Percentiles rank a stretch among this genome's conserved stretches.
phyloP scores from a whole-genome alignment of 2,329 filamentous ascomycete genomes.

The Aspergillus phoenicis region DNA sequence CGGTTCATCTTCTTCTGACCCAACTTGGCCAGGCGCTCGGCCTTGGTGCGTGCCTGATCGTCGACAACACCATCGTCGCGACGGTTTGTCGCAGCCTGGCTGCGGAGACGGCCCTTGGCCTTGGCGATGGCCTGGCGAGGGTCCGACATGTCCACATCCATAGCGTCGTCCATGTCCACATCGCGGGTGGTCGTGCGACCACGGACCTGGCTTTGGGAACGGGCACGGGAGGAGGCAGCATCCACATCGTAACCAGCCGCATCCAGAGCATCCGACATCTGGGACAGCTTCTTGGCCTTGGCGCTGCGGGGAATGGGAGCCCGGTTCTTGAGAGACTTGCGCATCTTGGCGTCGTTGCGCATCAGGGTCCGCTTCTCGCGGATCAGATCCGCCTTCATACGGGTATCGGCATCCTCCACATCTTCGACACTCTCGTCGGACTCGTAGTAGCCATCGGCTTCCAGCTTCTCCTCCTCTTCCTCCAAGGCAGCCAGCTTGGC shows the following conservation, averaged over 20 bases:
- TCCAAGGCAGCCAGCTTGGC: constrained; percentile 87
- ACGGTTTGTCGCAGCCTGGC: constrained; percentile 54
- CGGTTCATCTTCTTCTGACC: constrained; percentile 98
- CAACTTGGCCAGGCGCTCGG: constrained; percentile 83
- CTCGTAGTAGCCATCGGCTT: constrained; percentile 92
- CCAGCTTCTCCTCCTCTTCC: constrained; percentile 90
- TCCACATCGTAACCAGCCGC: constrained; percentile 82
- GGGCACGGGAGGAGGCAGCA: constrained; percentile 71
- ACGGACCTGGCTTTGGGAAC: constrained; percentile 61
- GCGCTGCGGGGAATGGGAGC: constrained; percentile 85
- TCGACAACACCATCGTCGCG: constrained; percentile 62
- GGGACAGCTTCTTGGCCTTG: constrained; percentile 77
- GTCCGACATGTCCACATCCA: constrained; percentile 57
- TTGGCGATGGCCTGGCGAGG: constrained; percentile 58
- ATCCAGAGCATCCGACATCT: constrained; percentile 85
- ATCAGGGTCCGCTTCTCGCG: constrained; percentile 92
- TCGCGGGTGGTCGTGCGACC: constrained; percentile 70
- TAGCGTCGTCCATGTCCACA: constrained; percentile 68
- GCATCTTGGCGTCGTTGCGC: constrained; percentile 91
- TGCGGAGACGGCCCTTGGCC: constrained; percentile 71
- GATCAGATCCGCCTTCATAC: constrained; percentile 92
- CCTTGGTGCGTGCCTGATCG: constrained; percentile 69
- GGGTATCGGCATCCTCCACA: constrained; percentile 81
- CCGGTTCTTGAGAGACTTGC: constrained; percentile 95
- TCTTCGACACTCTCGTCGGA: constrained; percentile 82